Evolutionary conservation across 192 early-diverging fungal species (phyloP).

Genomic region (Umbelopsis ramanniana): DNA sequence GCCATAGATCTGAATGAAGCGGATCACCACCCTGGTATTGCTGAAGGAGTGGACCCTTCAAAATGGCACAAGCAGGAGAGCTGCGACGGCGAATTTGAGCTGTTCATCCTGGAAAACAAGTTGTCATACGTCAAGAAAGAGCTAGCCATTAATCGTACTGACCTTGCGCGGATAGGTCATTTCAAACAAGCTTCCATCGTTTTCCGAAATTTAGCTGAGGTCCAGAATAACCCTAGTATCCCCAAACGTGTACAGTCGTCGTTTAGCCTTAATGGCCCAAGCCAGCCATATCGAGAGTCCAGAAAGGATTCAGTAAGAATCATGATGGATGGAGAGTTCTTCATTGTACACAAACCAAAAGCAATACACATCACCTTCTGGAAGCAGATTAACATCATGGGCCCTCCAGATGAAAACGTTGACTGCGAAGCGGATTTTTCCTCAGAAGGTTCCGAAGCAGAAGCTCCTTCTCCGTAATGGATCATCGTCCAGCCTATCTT

Average conservation of each 20-base stretch:
- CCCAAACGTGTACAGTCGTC: background rate
- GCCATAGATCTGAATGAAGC: background rate
- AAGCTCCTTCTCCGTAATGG: background rate
- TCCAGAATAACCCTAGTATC: background rate
- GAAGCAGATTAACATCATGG: constrained; percentile 28
- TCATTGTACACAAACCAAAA: constrained; percentile 17
- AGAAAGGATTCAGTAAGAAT: constrained; percentile 3
- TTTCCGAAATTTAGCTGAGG: background rate
- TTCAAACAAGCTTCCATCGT: constrained; percentile 19
- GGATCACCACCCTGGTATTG: background rate
- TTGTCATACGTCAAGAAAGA: constrained; percentile 25
- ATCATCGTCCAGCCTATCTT: no score
- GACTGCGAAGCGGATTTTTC: background rate
- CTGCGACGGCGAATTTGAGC: constrained; percentile 19
- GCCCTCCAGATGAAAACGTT: constrained; percentile 5
- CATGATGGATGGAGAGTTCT: constrained; percentile 30
- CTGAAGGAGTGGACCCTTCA: constrained; percentile 3
- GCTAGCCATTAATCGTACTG: constrained; percentile 23
- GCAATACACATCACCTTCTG: constrained; percentile 18
- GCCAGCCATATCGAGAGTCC: background rate
- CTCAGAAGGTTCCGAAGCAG: background rate
- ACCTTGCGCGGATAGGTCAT: constrained; percentile 26
- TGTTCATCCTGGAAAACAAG: constrained; percentile 20
- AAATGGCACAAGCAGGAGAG: constrained; percentile 17
- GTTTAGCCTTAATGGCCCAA: background rate